Conservation (phyloP, 176 grass and related monocot genomes). For the Carex myosuroides region DNA sequence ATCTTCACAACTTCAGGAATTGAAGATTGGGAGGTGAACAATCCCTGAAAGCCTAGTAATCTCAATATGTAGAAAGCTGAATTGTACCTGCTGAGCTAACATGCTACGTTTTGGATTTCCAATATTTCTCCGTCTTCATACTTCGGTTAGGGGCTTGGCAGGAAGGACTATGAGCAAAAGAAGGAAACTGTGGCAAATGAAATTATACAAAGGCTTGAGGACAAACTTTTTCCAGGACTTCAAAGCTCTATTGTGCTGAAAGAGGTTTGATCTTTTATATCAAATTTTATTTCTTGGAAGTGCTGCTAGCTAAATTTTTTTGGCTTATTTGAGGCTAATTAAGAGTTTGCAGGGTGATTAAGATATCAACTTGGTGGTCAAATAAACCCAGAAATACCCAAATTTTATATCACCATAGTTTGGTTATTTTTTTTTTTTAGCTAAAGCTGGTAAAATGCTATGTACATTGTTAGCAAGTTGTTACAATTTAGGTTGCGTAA, state of each 20-base stretch:
- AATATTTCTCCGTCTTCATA: constrained; percentile 12
- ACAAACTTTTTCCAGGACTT: constrained; percentile 84
- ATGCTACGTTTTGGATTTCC: not conserved
- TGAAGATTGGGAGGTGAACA: constrained; percentile 86
- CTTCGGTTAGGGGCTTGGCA: constrained; percentile 46
- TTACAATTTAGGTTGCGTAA: not conserved
- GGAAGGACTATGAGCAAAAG: constrained; percentile 77
- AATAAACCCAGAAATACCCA: not conserved
- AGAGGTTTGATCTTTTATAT: constrained; percentile 45
- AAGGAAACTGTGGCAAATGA: constrained; percentile 67
- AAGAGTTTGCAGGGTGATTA: not conserved
- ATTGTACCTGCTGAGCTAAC: not conserved
- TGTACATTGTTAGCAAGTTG: not conserved
- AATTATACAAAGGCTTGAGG: constrained; percentile 84
- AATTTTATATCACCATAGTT: not conserved
- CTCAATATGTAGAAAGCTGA: not conserved
- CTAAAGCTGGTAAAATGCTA: not conserved
- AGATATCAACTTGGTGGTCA: not conserved
- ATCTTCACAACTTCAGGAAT: constrained; percentile 88
- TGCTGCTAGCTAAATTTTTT: not conserved
- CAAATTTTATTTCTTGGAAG: not conserved
- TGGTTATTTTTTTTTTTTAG: constrained; percentile 9
- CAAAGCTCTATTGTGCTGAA: constrained; percentile 82
- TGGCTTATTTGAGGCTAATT: not conserved
- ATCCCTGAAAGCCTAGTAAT: not conserved